Base-by-base conservation (phyloP, 352 stramenopile species). In the Phytophthora colocasiae region DNA sequence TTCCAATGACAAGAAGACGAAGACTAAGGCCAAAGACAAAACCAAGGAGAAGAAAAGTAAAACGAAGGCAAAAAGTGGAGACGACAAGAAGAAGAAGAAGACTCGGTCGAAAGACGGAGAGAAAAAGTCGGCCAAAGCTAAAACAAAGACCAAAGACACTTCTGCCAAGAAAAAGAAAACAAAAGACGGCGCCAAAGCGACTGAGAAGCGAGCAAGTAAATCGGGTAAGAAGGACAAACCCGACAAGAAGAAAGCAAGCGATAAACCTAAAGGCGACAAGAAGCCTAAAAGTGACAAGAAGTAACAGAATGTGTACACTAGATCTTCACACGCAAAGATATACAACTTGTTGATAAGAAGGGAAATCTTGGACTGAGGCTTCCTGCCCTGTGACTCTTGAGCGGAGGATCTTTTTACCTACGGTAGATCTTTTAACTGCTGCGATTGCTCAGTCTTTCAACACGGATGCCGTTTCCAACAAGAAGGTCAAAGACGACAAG, bases 1-100 rank as follows among this genome's bases (percentile, higher is more conserved):
- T 43, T 27, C 43, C 4, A 68, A 68, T 9, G 56, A 71, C 44
- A 71, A 76, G 32, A 67, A 80, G 47, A 51, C 56, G 48, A 64
- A 64, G 19, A 14, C 7, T 39, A 56, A 71, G 32, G 54, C 66
- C 31, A 59, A 64, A 11, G 62, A 39, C 34, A 50, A 78, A 57
- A 24, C 6, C 32, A 50, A 75, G 50, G 43, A 14, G 31, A 44
- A 80, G 58, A 36, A 36, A 36, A 36, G 9, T 14, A 36, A 36
- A 36, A 14, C 31, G 9, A 36, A 36, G 31, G 9, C 9, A 3
- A 36, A 36, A 14, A 36, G 1, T 36, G 31, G 31, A 14, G 31
- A 10, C 8, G 46, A 53, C 12, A 74, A 71, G 11, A 17, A 41
- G 36, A n/a, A n/a, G n/a, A 58, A 66, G 36, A 39, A 38, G 40